Evolutionary conservation across 2,329 filamentous ascomycete genomes (phyloP), one percentile per base, ranked within the genome.

Genomic region (Nakataea oryzae): DNA sequence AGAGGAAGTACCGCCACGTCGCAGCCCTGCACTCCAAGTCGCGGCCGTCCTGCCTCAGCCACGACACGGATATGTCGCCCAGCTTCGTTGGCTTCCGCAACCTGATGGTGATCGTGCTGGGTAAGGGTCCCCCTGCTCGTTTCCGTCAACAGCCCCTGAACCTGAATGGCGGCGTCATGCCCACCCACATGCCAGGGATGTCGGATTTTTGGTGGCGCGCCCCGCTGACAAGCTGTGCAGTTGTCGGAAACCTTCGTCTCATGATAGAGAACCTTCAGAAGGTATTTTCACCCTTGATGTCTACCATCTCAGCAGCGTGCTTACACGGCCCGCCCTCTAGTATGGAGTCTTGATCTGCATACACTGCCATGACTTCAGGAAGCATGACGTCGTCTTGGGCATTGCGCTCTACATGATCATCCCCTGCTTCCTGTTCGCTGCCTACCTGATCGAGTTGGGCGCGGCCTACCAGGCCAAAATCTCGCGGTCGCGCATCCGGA

Each of bases 221-320:
- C 1, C 41, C 8, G 41, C 41, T 50, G 21, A 50, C 41, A 17
- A 50, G 41, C 26, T 54, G 50, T 54, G 14, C 64, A 92, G 91
- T 97, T 70, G 91, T 93, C 59, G 95, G 93, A 69, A 99, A 99
- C 72, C 76, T 99, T 60, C 87, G 95, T 66, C 81, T 99, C 70
- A 91, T 97, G 78, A 92, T 99, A 71, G 95, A 97, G 75, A 99
- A 99, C 72, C 91, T 93, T 68, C 90, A 93, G 79, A 97, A 97
- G 82, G 90, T 91, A 54, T 27, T 50, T 21, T 47, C 17, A n/a
- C 17, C 12, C 26, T 24, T 50, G 21, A 14, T 27, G n/a, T n/a
- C 24, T 32, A 9, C 58, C 54, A 50, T 50, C 8, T n/a, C 41
- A 3, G 21, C 41, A 9, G 5, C 9, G 11, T 50, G 41, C 21